Evolutionary conservation across 1,284 basidiomycete genomes (phyloP).

Genomic region (Retiboletus fuscus): DNA sequence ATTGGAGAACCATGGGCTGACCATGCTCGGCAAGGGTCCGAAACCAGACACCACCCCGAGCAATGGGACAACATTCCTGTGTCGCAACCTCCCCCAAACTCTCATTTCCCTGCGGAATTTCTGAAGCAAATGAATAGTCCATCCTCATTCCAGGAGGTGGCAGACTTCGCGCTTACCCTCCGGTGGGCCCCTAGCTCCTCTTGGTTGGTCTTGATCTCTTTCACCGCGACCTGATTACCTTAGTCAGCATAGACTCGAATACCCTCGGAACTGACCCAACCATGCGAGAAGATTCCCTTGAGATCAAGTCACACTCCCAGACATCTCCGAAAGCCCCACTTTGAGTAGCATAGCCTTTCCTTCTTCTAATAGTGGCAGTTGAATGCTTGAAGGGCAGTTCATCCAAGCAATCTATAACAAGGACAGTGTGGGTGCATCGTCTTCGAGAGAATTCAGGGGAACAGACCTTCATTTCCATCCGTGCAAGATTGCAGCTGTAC

Average conservation of each 20-base stretch:
- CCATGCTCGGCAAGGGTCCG: conserved; percentile 35
- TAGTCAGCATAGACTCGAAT: background rate
- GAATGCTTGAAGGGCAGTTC: conserved; percentile 29
- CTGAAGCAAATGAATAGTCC: conserved; percentile 23
- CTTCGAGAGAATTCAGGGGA: background rate
- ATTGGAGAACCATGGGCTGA: conserved; percentile 46
- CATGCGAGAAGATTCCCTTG: conserved; percentile 12
- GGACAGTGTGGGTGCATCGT: conserved; percentile 1
- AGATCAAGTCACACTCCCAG: conserved; percentile 43
- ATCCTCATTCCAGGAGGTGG: background rate
- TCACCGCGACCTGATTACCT: conserved; percentile 39
- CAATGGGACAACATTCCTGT: conserved; percentile 44
- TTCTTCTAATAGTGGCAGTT: conserved; percentile 29
- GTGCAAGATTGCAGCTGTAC: conserved; percentile 15
- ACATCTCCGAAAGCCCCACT: conserved; percentile 42
- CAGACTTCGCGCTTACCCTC: conserved; percentile 30
- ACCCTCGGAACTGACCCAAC: conserved; percentile 18
- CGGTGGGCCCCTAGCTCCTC: conserved; percentile 12
- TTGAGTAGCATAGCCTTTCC: conserved; percentile 20
- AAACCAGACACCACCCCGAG: conserved; percentile 43
- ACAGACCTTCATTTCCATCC: conserved; percentile 34
- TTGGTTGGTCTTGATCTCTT: conserved; percentile 26
- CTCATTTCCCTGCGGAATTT: conserved; percentile 44
- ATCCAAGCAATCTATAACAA: conserved; percentile 24
- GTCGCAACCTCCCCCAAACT: too few relatives aligned